A percentile compares a stretch with the other conserved stretches of the same genome.
Evolutionary conservation across 257 asterid species (phyloP).

Genomic region (Parsonsia alboflavescens): DNA sequence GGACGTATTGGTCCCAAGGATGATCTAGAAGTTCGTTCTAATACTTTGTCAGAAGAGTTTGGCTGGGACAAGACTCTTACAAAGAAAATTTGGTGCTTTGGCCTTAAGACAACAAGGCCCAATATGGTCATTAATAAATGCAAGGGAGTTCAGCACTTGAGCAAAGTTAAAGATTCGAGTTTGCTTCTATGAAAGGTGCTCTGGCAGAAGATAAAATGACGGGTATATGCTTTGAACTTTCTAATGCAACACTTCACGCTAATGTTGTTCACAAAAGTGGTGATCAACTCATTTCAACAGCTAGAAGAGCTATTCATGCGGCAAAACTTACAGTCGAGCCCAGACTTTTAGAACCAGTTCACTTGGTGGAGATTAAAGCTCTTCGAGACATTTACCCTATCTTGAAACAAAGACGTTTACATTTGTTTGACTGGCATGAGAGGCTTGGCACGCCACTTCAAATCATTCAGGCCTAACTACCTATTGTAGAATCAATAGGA

Average conservation of each 20-base stretch:
- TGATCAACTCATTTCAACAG: conserved; percentile 43
- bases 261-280: conserved; percentile 47
- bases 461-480: conserved; percentile 44
- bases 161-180: conserved; percentile 44
- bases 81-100: conserved; percentile 46
- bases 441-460: conserved; percentile 39
- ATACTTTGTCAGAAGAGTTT: conserved; percentile 37
- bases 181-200: conserved; percentile 45
- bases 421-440: conserved; percentile 40
- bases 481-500: conserved; percentile 37
- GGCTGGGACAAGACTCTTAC: conserved; percentile 52
- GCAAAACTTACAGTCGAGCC: conserved; percentile 43
- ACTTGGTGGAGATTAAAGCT: conserved; percentile 40
- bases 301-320: conserved; percentile 41
- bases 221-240: conserved; percentile 43
- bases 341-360: conserved; percentile 35
- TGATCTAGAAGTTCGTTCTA: conserved; percentile 31
- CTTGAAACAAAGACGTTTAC: conserved; percentile 43
- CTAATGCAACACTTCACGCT: conserved; percentile 40
- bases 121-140: conserved; percentile 46
- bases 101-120: conserved; percentile 45
- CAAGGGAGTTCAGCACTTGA: conserved; percentile 43
- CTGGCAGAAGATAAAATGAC: conserved; percentile 41
- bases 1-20: conserved; percentile 46
- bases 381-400: conserved; percentile 41